These are phyloP conservation scores for Psilocybe cyanescens DNA, from an alignment of 768 basidiomycete genomes.

Conservation along the genomic window DNA sequence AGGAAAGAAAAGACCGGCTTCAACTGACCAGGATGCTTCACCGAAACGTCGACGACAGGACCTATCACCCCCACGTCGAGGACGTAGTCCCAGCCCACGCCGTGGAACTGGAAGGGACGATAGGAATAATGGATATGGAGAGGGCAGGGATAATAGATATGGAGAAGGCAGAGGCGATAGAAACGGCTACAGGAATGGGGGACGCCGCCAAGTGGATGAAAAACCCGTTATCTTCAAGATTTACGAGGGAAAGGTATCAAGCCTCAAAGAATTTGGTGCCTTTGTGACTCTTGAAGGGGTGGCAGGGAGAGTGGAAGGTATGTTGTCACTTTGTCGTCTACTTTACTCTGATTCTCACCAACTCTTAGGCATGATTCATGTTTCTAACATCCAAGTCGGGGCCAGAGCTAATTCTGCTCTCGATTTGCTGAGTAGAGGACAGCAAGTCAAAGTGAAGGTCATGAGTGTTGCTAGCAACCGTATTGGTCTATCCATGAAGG, in stretches of 20 bases:
- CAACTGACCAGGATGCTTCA: slow-evolving; percentile 44
- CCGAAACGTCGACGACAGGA: slow-evolving; percentile 66
- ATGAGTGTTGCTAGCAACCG: slow-evolving; percentile 88
- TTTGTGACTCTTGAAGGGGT: slow-evolving; percentile 92
- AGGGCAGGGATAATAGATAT: not conserved
- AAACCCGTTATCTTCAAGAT: slow-evolving; percentile 92
- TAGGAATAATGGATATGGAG: not conserved
- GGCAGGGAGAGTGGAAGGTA: slow-evolving; percentile 86
- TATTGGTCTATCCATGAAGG: slow-evolving; percentile 93
- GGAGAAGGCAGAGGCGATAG: slow-evolving; percentile 35
- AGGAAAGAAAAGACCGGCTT: slow-evolving; percentile 60
- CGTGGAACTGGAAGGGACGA: slow-evolving; percentile 36
- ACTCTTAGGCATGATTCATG: slow-evolving; percentile 89
- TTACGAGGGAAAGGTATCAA: slow-evolving; percentile 84
- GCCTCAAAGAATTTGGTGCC: slow-evolving; percentile 94
- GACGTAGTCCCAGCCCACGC: slow-evolving; percentile 62
- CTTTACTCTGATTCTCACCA: not conserved
- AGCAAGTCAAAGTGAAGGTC: slow-evolving; percentile 93
- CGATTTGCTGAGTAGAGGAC: slow-evolving; percentile 85
- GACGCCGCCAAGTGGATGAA: slow-evolving; percentile 65
- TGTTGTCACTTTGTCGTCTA: not conserved
- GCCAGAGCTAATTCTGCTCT: slow-evolving; percentile 85
- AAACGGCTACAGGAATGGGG: slow-evolving; percentile 37
- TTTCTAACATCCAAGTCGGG: slow-evolving; percentile 88
- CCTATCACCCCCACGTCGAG: slow-evolving; percentile 50